Percentiles rank a stretch among this genome's conserved stretches.
Conservation (phyloP, 2,329 filamentous ascomycete species). For the Cytospora schulzeri region DNA sequence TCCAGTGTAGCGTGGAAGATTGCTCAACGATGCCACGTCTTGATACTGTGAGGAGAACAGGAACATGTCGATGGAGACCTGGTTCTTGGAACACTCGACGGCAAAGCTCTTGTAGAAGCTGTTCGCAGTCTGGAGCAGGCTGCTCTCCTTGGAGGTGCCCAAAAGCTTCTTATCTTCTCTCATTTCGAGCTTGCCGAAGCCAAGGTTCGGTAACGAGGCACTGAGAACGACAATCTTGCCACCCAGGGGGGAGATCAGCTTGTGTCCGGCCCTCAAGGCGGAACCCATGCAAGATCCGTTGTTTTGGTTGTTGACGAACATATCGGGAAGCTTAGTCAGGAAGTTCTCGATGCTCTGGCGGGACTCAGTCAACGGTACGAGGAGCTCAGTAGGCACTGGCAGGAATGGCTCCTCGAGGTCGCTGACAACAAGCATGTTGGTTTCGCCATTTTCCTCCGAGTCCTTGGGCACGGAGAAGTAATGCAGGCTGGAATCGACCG, state of each 20-base stretch:
- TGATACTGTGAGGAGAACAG: conserved; percentile 95
- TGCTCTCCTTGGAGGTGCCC: conserved; percentile 88
- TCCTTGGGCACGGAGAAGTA: conserved; percentile 96
- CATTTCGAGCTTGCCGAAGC: conserved; percentile 87
- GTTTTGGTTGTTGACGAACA: conserved; percentile 95
- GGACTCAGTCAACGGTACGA: conserved; percentile 87
- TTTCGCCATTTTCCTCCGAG: conserved; percentile 78
- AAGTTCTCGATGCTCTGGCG: conserved; percentile 90
- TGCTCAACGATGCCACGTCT: conserved; percentile 94
- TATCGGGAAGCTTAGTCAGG: conserved; percentile 85
- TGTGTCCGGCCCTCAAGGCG: conserved; percentile 88
- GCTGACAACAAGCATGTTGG: conserved; percentile 90
- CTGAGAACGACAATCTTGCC: conserved; percentile 94
- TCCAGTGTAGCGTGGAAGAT: conserved; percentile 92
- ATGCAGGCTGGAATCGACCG: conserved; percentile 90
- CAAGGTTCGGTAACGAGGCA: conserved; percentile 86
- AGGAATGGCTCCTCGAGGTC: conserved; percentile 96
- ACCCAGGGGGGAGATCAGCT: conserved; percentile 89
- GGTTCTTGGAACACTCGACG: conserved; percentile 97
- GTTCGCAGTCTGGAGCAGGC: conserved; percentile 85
- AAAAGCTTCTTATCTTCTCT: conserved; percentile 95
- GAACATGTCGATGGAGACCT: conserved; percentile 99
- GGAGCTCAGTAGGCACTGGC: conserved; percentile 86
- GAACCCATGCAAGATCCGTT: conserved; percentile 93
- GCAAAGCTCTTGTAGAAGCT: conserved; percentile 99